These are phyloP conservation scores for Paramecium octaurelia DNA, from an alignment of 73 alveolate genomes.

Conservation along the genomic window DNA sequence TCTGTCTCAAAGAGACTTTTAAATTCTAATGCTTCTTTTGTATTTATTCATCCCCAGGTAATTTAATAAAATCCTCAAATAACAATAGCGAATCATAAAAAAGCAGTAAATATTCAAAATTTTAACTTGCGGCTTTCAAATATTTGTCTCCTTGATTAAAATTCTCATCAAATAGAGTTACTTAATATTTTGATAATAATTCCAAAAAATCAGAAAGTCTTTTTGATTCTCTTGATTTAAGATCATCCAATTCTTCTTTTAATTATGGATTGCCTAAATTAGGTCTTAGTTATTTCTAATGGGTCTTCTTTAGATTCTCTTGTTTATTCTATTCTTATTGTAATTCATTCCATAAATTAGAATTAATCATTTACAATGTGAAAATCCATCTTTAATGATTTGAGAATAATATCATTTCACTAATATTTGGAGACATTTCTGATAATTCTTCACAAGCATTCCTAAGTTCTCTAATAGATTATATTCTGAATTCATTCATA, in stretches of 20 bases:
- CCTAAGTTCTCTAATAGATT: constrained; percentile 52
- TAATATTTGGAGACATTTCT: constrained; percentile 10
- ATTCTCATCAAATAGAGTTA: constrained; percentile 25
- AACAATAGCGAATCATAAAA: constrained; percentile 49
- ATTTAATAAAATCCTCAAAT: constrained; percentile 56
- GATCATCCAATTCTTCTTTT: constrained; percentile 52
- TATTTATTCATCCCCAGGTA: constrained; percentile 63
- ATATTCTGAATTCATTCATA: constrained; percentile 55
- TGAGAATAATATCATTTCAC: constrained; percentile 45
- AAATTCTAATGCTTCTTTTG: constrained; percentile 59
- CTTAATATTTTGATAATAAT: constrained; percentile 29
- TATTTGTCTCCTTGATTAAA: constrained; percentile 28
- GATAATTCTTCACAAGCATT: constrained; percentile 60
- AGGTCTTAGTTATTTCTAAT: constrained; percentile 36
- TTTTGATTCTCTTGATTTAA: constrained; percentile 5
- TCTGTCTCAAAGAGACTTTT: constrained; percentile 55
- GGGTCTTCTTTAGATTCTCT: not conserved
- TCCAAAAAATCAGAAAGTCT: constrained; percentile 24
- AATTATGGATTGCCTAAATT: constrained; percentile 61
- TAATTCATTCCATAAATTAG: not conserved
- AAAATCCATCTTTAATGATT: not conserved
- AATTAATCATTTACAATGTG: not conserved
- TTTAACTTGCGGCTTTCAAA: constrained; percentile 7
- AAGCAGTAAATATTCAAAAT: constrained; percentile 31
- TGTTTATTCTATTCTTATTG: not conserved